These are phyloP conservation scores for Adansonia grandidieri DNA, from an alignment of 441 rosid species.

Conservation along the genomic window DNA sequence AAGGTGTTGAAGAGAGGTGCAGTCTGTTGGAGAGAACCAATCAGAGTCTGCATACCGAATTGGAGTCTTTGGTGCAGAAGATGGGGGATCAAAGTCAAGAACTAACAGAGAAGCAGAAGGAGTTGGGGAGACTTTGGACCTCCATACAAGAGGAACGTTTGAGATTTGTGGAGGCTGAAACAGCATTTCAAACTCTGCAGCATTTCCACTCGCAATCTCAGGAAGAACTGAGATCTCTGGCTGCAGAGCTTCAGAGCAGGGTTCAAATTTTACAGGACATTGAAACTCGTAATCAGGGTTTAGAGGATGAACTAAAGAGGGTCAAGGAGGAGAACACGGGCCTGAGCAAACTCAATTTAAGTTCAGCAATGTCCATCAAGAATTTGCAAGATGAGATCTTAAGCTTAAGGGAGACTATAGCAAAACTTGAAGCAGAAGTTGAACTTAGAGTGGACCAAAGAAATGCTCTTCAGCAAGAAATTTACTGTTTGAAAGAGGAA, in stretches of 20 bases:
- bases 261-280: slow-evolving; percentile 64
- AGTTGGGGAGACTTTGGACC: slow-evolving; percentile 84
- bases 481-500: slow-evolving; percentile 92
- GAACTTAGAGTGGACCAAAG: slow-evolving; percentile 82
- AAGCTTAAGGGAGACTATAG: slow-evolving; percentile 64
- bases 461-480: slow-evolving; percentile 96
- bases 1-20: slow-evolving; percentile 84
- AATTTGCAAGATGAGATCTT: slow-evolving; percentile 72
- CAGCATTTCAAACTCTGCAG: slow-evolving; percentile 94
- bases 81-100: slow-evolving; percentile 70
- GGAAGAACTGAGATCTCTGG: slow-evolving; percentile 82
- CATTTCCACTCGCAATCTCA: slow-evolving; percentile 92
- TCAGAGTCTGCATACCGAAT: slow-evolving; percentile 67
- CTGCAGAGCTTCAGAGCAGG: slow-evolving; percentile 63
- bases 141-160: slow-evolving; percentile 84
- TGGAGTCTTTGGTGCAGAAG: slow-evolving; percentile 64
- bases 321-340: slow-evolving; percentile 60
- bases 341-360: slow-evolving; percentile 66
- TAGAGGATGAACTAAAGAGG: slow-evolving; percentile 62
- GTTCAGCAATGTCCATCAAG: slow-evolving; percentile 73
- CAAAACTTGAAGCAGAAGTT: slow-evolving; percentile 85
- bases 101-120: slow-evolving; percentile 84
- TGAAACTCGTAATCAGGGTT: slow-evolving; percentile 62
- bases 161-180: slow-evolving; percentile 88
- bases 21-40: slow-evolving; percentile 73